Base-by-base conservation (phyloP, 495 filamentous ascomycete genomes). In the Pyrenopolyporus hunteri region DNA sequence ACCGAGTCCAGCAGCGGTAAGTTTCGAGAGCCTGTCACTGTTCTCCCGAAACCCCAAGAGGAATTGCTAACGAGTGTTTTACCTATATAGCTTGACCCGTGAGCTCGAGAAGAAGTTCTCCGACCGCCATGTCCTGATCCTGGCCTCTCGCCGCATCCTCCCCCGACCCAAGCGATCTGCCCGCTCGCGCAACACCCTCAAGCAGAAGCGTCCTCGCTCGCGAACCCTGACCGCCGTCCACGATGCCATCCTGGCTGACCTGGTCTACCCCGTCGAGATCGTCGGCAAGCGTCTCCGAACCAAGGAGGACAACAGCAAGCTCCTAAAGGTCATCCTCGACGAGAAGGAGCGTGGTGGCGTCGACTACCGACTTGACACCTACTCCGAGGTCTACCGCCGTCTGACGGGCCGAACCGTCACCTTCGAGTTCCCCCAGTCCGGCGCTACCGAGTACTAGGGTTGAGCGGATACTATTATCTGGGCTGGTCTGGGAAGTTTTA, bases 31-130 rank as follows among this genome's bases (percentile, higher is more conserved):
- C 31, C 28, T 4, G 9, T 31, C 5, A 16, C 8, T 42, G 28
- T 29, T 20, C 14, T 13, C 22, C 14, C 33, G 29, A 35, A 7
- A 23, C 6, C 50, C 9, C 28, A 63, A 35, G 22, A 32, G 8
- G 5, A 14, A 49, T 57, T 68, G 48, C 72, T 77, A 46, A 75
- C 60, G n/a, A 4, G 1, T 40, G 3, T 0, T 9, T n/a, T 11
- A 13, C 48, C 6, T 2, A 9, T 25, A 54, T 29, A 98, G 94
- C 74, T 88, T 98, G 69, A 98, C 94, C 81, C 94, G 94, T 80
- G 94, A 98, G 86, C 92, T 98, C 72, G 94, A 98, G 86, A 98
- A 98, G 91, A 98, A 98, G 85, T 98, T 98, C 90, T 97, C 94
- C 67, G 94, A 98, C 86, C 93, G 94, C 80, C 94, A 98, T 82